Base-by-base conservation (phyloP, 2,329 filamentous ascomycete genomes). In the Colletotrichum paranaense region DNA sequence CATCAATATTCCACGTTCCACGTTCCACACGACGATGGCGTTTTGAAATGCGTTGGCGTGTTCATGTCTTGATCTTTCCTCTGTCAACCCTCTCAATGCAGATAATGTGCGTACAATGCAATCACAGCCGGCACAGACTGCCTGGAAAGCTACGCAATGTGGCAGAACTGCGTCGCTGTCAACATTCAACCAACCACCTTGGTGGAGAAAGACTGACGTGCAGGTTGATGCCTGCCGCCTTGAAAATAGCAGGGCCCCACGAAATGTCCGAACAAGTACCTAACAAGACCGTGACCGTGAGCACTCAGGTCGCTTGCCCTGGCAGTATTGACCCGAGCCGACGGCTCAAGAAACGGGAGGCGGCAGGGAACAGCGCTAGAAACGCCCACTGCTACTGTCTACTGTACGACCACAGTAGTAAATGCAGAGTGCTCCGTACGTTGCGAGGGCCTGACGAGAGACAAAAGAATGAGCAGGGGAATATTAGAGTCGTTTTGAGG, bases 351-450 rank as follows among this genome's bases (percentile, higher is more conserved):
- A 42, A 67, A 30, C 55, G 32, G 62, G 46, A 56, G 42, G 57
- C 68, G 62, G 53, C 53, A 57, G 32, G 26, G 46, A 49, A 60
- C 60, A 49, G 32, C 56, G 56, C 65, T 67, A 68, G 14, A 53
- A 22, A 26, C 66, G 46, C 49, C 46, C 35, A 22, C 24, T 35
- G 28, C 35, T 35, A 11, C 38, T 42, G 38, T 42, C 38, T 42
- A 42, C 38, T 42, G 38, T 42, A 42, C 38, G 16, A 16, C 38
- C 7, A 42, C 38, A 42, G 38, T 42, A 42, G 38, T 42, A 42
- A 19, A 42, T 42, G 38, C 16, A 42, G 38, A 42, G 16, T 42
- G 16, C 6, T 42, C 38, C 38, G 14, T 42, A 42, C 38, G 11
- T 35, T 35, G 32, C 8, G 38, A 42, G 38, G 38, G 38, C 38